phyloP scores from a whole-genome alignment of 176 grass and related monocot genomes.

The Echinochloa phyllopogon region DNA sequence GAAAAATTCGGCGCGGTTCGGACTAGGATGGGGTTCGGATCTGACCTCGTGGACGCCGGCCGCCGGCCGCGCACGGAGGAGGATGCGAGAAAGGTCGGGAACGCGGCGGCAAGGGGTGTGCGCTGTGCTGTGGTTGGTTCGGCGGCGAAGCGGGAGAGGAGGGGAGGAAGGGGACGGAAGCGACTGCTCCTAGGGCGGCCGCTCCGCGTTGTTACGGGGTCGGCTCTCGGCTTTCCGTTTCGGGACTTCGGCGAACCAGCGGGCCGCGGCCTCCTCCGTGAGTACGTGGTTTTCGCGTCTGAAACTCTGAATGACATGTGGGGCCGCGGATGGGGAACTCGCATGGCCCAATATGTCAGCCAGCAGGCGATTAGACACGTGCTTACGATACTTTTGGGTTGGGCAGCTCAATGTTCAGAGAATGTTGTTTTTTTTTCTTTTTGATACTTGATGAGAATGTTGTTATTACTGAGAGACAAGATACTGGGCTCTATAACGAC shows the following conservation, averaged over 20 bases:
- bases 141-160: background rate
- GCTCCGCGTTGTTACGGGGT: slow-evolving; percentile 40
- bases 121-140: background rate
- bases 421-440: too few relatives aligned
- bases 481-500: too few relatives aligned
- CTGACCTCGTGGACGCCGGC: slow-evolving; percentile 35
- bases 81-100: slow-evolving; percentile 17
- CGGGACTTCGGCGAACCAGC: slow-evolving; percentile 19
- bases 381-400: background rate
- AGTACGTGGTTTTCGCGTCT: background rate
- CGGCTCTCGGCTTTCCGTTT: slow-evolving; percentile 24
- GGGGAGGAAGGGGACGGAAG: slow-evolving; percentile 40
- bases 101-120: background rate
- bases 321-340: background rate
- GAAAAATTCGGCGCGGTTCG: slow-evolving; percentile 37
- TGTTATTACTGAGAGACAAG: too few relatives aligned
- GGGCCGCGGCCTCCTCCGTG: background rate
- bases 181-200: slow-evolving; percentile 51
- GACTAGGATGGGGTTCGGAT: slow-evolving; percentile 30
- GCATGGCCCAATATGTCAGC: background rate
- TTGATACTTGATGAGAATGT: too few relatives aligned
- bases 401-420: background rate
- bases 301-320: slow-evolving; percentile 1
- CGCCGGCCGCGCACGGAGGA: slow-evolving; percentile 4
- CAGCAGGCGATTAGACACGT: background rate